phyloP scores from a whole-genome alignment of 1,139 yeast species.

The Candida pseudoviswanathii region DNA sequence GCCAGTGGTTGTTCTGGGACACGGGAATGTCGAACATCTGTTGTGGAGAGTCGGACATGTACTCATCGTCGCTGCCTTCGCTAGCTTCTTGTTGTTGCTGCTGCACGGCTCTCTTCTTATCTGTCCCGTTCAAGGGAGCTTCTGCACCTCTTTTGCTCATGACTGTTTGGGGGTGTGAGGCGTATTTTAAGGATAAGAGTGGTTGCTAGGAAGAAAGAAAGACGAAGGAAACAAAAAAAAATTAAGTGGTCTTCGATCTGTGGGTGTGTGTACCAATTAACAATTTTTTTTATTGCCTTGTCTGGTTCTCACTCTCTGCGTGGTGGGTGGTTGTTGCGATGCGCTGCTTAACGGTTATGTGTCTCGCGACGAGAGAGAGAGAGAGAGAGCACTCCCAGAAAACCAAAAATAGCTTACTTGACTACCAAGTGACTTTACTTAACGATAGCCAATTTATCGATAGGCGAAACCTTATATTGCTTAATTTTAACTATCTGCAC shows the following conservation, averaged over 20 bases:
- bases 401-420: neutral
- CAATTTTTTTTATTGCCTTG: conserved; percentile 4
- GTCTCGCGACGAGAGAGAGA: neutral
- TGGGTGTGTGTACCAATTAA: too few species aligned
- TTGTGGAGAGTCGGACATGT: conserved; percentile 16
- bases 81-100: neutral
- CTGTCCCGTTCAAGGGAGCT: conserved; percentile 13
- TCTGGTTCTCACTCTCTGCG: neutral
- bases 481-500: neutral
- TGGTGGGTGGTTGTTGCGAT: conserved; percentile 5
- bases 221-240: neutral
- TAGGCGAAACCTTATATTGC: neutral
- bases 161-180: neutral
- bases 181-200: neutral
- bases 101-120: conserved; percentile 11
- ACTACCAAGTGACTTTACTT: neutral
- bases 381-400: too few species aligned
- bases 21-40: conserved; percentile 19
- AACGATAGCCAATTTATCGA: neutral
- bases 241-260: too few species aligned
- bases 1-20: conserved; percentile 54
- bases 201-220: neutral
- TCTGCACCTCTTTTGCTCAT: conserved; percentile 22
- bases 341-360: conserved; percentile 1
- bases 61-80: conserved; percentile 16